A percentile compares a stretch with the other conserved stretches of the same genome.
Conservation (phyloP, 345 rosid genomes). For the Aethionema arabicum region DNA sequence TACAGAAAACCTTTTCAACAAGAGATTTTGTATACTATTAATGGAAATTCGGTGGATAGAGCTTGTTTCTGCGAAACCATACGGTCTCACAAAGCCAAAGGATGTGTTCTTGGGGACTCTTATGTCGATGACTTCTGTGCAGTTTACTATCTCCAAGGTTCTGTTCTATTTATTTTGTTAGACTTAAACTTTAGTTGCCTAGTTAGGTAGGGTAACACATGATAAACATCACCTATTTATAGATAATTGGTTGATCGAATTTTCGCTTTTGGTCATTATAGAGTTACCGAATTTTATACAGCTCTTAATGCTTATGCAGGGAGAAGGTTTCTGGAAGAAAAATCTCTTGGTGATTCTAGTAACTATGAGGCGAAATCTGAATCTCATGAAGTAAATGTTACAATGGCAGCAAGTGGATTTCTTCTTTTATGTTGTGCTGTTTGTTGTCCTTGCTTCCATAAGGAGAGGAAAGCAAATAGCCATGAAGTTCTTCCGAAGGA, state of each 20-base stretch:
- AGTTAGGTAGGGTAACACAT: too few relatives aligned
- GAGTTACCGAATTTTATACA: slow-evolving; percentile 4
- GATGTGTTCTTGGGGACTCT: slow-evolving; percentile 45
- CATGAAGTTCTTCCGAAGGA: slow-evolving; percentile 59
- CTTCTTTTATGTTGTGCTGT: slow-evolving; percentile 51
- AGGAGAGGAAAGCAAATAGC: slow-evolving; percentile 58
- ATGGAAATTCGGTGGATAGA: slow-evolving; percentile 56
- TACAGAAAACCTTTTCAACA: slow-evolving; percentile 46
- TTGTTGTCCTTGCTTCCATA: slow-evolving; percentile 60
- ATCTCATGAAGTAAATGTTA: slow-evolving; percentile 33
- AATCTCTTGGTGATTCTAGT: slow-evolving; percentile 23
- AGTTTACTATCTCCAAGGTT: slow-evolving; percentile 50
- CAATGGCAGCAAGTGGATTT: slow-evolving; percentile 55
- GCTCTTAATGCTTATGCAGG: slow-evolving; percentile 32
- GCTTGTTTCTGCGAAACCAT: slow-evolving; percentile 55
- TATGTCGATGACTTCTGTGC: slow-evolving; percentile 40
- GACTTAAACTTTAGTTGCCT: too few relatives aligned
- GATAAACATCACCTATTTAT: neutral
- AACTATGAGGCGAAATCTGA: slow-evolving; percentile 11
- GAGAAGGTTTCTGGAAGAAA: slow-evolving; percentile 58
- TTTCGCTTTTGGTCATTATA: neutral
- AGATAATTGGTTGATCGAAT: neutral
- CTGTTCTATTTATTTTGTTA: neutral
- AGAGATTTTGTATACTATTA: slow-evolving; percentile 45
- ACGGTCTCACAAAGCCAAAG: slow-evolving; percentile 44